Evolutionary conservation across 2,329 filamentous ascomycete species (phyloP).

Genomic region (Ascochyta koolunga): DNA sequence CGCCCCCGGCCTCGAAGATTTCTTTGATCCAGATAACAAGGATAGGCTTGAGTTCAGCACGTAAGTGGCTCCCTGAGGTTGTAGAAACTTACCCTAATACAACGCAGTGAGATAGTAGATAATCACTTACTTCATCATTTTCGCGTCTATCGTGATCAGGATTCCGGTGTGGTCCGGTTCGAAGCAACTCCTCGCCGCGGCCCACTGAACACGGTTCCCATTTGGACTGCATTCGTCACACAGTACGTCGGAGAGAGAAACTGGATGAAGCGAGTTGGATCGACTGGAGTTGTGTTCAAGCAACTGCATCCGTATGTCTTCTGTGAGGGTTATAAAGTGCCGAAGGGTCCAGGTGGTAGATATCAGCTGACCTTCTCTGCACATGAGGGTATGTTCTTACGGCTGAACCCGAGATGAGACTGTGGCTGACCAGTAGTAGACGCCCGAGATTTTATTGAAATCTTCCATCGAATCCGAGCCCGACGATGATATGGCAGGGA

Average conservation of each 20-base stretch:
- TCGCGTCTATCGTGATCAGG: slow-evolving; percentile 59
- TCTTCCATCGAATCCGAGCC: slow-evolving; percentile 39
- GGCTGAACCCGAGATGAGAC: no score
- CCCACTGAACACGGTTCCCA: slow-evolving; percentile 59
- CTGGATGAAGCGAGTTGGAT: slow-evolving; percentile 55
- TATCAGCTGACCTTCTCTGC: slow-evolving; percentile 45
- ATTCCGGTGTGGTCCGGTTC: slow-evolving; percentile 60
- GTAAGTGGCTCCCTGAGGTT: slow-evolving; percentile 38
- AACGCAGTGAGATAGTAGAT: slow-evolving; percentile 58
- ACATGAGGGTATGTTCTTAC: slow-evolving; percentile 33
- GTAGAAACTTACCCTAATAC: slow-evolving; percentile 13
- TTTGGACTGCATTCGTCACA: slow-evolving; percentile 61
- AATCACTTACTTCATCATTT: slow-evolving; percentile 60
- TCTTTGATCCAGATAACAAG: slow-evolving; percentile 51
- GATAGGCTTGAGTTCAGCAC: slow-evolving; percentile 57
- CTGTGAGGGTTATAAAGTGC: slow-evolving; percentile 55
- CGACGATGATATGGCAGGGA: slow-evolving; percentile 5
- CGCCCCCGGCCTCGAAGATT: slow-evolving; percentile 51
- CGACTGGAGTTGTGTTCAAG: slow-evolving; percentile 55
- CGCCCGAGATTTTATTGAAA: slow-evolving; percentile 38
- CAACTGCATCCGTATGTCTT: slow-evolving; percentile 61
- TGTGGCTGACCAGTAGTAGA: slow-evolving; percentile 22
- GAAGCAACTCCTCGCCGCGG: slow-evolving; percentile 63
- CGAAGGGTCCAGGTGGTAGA: slow-evolving; percentile 36
- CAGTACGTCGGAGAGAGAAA: slow-evolving; percentile 52